phyloP scores from a whole-genome alignment of 768 basidiomycete genomes.

The Leccinum broughii region DNA sequence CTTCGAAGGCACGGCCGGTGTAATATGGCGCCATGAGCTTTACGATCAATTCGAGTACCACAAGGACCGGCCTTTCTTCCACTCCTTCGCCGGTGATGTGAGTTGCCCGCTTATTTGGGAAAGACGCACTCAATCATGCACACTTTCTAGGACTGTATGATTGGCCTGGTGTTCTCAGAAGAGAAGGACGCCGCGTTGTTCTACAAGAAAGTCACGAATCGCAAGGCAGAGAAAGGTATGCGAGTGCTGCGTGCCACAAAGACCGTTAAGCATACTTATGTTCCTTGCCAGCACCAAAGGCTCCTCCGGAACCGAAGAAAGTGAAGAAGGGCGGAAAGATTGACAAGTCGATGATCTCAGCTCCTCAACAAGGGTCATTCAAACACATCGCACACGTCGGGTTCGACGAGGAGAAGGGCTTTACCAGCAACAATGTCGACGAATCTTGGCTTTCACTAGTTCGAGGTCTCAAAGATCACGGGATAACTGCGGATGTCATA shows the following conservation, averaged over 20 bases:
- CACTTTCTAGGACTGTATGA: conserved; percentile 71
- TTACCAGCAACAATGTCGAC: conserved; percentile 84
- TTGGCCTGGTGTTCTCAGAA: conserved; percentile 88
- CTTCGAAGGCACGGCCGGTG: conserved; percentile 76
- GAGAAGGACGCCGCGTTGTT: conserved; percentile 83
- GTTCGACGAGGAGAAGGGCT: conserved; percentile 84
- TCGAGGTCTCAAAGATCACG: conserved; percentile 44
- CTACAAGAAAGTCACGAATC: conserved; percentile 76
- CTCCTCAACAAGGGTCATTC: no score
- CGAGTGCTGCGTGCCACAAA: not conserved
- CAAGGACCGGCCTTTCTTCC: conserved; percentile 87
- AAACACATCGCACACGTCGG: conserved; percentile 56
- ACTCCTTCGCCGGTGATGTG: conserved; percentile 87
- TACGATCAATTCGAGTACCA: conserved; percentile 80
- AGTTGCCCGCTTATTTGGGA: conserved; percentile 36
- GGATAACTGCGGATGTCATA: conserved; percentile 63
- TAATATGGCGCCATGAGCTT: conserved; percentile 93
- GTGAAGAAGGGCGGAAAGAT: conserved; percentile 70
- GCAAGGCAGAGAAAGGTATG: conserved; percentile 63
- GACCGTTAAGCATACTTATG: conserved; percentile 2
- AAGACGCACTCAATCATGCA: conserved; percentile 1
- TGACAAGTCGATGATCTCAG: conserved; percentile 61
- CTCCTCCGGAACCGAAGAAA: conserved; percentile 54
- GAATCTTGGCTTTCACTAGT: conserved; percentile 84
- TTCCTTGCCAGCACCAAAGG: conserved; percentile 41